These are phyloP conservation scores for Chaetomium olivaceum DNA, from an alignment of 2,329 filamentous ascomycete species.

Conservation along the genomic window DNA sequence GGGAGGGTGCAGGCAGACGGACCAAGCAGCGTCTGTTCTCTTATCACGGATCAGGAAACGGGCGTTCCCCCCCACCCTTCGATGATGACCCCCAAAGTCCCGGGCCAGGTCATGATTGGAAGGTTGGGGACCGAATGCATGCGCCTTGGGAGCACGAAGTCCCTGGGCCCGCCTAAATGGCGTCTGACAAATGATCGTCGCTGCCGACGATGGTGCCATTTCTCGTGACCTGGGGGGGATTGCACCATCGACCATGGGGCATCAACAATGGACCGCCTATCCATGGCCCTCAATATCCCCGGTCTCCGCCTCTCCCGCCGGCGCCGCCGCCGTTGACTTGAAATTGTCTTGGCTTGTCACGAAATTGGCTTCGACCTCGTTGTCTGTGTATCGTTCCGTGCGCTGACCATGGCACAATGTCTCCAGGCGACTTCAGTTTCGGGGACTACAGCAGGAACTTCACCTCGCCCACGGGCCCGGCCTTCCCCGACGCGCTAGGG, in stretches of 20 bases:
- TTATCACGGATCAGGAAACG: constrained; percentile 30
- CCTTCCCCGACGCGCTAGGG: constrained; percentile 46
- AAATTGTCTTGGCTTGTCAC: constrained; percentile 36
- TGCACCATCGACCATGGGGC: constrained; percentile 35
- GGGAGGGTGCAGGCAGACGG: constrained; percentile 9
- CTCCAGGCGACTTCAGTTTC: constrained; percentile 60
- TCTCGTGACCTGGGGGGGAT: constrained; percentile 51
- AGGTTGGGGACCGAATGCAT: constrained; percentile 30
- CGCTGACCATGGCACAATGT: constrained; percentile 51
- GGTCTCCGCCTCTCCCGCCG: constrained; percentile 32
- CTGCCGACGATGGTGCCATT: constrained; percentile 58
- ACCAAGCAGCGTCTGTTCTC: constrained; percentile 28
- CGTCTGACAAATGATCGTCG: constrained; percentile 46
- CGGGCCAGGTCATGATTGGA: constrained; percentile 37
- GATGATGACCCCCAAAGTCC: constrained; percentile 27
- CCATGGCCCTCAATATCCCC: constrained; percentile 29
- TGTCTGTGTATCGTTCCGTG: constrained; percentile 19
- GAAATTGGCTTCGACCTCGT: constrained; percentile 26
- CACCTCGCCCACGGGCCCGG: constrained; percentile 51
- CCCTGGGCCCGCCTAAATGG: constrained; percentile 34
- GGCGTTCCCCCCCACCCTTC: constrained; percentile 25
- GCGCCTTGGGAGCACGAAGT: constrained; percentile 25
- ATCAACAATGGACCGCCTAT: constrained; percentile 30
- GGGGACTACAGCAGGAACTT: constrained; percentile 56
- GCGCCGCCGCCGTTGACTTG: constrained; percentile 30